Evolutionary conservation across 2,329 filamentous ascomycete genomes (phyloP), one percentile per base, ranked within the genome.

Genomic region (Cryphonectria naterciae): DNA sequence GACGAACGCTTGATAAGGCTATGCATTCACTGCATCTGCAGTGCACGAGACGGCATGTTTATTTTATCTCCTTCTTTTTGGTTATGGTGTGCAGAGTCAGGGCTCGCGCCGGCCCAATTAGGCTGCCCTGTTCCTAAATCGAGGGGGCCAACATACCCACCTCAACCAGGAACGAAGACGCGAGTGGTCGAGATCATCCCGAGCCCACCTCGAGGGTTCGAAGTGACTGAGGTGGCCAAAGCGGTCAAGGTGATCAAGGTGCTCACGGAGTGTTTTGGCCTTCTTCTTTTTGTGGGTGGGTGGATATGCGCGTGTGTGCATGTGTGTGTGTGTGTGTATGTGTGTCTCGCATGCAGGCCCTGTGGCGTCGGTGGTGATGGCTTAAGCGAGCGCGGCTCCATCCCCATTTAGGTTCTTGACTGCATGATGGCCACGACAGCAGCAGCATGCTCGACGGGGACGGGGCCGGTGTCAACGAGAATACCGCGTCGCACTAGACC

Each of bases 11-110:
- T 35, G 35, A 61, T 39, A 61, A 61, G 58, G 58, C 58, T 61
- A 61, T 61, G 58, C 58, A 39, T 61, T n/a, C 22, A 10, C 32
- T 61, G 58, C 58, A 61, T 39, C 17, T 39, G 58, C 35, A 60
- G 56, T 35, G 15, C 28, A 28, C 56, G 2, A 17, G 32, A 19
- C 32, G 22, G 17, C 2, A 37, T 58, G 13, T 13, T 39, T 8
- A 10, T 15, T 56, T 43, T 17, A 2, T 32, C 28, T 32, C 3
- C 28, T 32, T 32, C 28, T 32, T 32, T 3, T 56, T 58, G 28
- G 56, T 32, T 35, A 35, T 61, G 58, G 58, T 61, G 58, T 61
- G 58, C 28, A 32, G 52, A 17, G 54, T 13, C 17, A 39, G 22
- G 32, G 19, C 35, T n/a, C 54, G 15, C 54, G 54, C 25, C 54